Evolutionary conservation across 1,284 basidiomycete species (phyloP), one percentile per base, ranked within the genome.

Genomic region (Rugosomyces carneus): DNA sequence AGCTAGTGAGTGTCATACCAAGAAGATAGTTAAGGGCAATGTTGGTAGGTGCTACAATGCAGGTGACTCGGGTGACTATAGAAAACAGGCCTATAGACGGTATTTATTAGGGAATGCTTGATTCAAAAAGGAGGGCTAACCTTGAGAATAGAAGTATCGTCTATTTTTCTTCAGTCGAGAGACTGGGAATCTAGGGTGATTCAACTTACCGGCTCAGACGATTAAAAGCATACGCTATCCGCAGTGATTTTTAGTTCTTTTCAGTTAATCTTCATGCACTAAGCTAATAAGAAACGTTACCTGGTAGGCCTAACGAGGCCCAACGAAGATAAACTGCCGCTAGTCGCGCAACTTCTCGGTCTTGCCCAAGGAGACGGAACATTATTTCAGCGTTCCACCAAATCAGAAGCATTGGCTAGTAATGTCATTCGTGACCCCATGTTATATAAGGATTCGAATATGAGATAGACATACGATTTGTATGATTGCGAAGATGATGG

Each of bases 61-160:
- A 67, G 37, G 93, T 84, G 49, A 94, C 86, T 49, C 86, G 78
- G 0, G 93, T 95, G 0, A 95, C 94, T 1, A 93, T 81, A 32
- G 78, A 71, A 69, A 97, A 93, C 8, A 94, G 70, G 38, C 88
- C 86, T 81, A 60, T 52, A 32, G n/a, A 29, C 13, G 46, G 39
- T 37, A 34, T 42, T 40, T 21, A 39, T 32, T 35, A 41, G 29
- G 26, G 27, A n/a, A 19, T 9, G 32, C 16, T 26, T 24, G 21
- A 2, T 13, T 9, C 27, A 15, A 4, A 38, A 16, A 29, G 18
- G 26, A 37, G 5, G 27, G 31, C 16, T 2, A 26, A 80, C 84
- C 86, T 69, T 94, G 91, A 1, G 88, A 87, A 63, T 94, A 91
- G 57, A 94, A 89, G 64, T 93, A 95, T 20, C 89, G 84, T 21